Evolutionary conservation across 768 basidiomycete species (phyloP), one percentile per base, ranked within the genome.

Genomic region (Multifurca ochricompacta): DNA sequence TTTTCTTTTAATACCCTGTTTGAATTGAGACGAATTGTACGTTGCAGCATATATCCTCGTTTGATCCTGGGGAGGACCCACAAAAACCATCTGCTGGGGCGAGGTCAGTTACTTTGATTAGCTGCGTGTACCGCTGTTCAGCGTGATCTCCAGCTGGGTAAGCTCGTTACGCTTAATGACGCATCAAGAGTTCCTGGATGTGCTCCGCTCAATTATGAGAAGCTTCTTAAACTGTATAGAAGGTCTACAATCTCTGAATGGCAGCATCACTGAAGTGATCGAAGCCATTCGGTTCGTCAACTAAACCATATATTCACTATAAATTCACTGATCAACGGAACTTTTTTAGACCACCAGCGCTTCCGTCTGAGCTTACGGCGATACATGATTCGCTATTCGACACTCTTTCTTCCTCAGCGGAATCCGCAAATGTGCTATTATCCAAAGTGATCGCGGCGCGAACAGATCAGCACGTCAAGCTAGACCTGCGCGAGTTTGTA

Each of bases 371-470:
- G 36, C 65, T 76, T 50, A 62, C 74, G 30, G 70, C 74, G 19
- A 59, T 82, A 30, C 76, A 78, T 52, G 81, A 83, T 55, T 90
- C 93, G 48, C 69, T 93, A 9, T 66, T 74, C 7, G 92, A 94
- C 60, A 81, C 88, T 40, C 72, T 96, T 34, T 79, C 83, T 2
- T 83, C 90, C 0, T 79, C 85, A 1, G 81, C 90, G 19, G 95
- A 97, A 64, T 78, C 95, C 4, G 83, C 90, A 8, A 92, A 96
- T 67, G 79, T 83, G 8, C 80, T 89, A 25, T 81, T 81, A 1
- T 86, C 91, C 18, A 87, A 85, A 66, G 75, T 93, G n/a, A 70
- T 97, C 36, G 73, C 78, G 37, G 72, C 81, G 6, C 81, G 95
- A 27, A 75, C 84, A 13, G 91, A 95, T 58, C 82, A 85, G 59